These are phyloP conservation scores for Backusella luteola DNA, from an alignment of 192 early-diverging fungal genomes.

Conservation along the genomic window DNA sequence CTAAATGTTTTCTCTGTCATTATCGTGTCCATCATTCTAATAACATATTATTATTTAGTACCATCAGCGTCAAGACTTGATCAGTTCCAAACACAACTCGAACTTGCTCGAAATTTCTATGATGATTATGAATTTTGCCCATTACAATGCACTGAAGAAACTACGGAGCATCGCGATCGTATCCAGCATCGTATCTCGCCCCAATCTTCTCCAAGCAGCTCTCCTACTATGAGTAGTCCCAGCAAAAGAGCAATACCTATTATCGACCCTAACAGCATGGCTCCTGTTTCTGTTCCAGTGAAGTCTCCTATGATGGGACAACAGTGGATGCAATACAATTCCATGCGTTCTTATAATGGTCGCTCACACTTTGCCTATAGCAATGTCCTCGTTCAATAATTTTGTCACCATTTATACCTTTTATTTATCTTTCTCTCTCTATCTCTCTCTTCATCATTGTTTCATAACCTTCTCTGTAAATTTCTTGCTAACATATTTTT, in stretches of 20 bases:
- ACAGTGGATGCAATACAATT: neutral
- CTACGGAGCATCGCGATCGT: conserved; percentile 28
- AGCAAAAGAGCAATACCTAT: conserved; percentile 46
- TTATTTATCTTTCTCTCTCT: neutral
- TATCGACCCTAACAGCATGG: conserved; percentile 47
- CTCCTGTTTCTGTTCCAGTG: conserved; percentile 39
- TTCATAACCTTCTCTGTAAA: neutral
- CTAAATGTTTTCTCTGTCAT: neutral
- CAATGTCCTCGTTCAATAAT: conserved; percentile 20
- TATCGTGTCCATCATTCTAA: neutral
- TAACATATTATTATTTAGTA: neutral
- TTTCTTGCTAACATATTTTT: neutral
- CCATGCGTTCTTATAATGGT: neutral
- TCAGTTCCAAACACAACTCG: conserved; percentile 47
- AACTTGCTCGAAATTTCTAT: conserved; percentile 52
- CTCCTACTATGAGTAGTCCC: conserved; percentile 6
- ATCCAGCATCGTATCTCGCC: conserved; percentile 21
- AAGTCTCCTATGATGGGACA: neutral
- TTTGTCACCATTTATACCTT: neutral
- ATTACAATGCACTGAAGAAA: conserved; percentile 46
- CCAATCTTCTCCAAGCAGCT: conserved; percentile 18
- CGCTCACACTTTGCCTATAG: neutral
- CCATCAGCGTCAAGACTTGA: conserved; percentile 29
- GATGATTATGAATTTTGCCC: conserved; percentile 62
- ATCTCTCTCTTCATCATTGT: neutral